phyloP scores from a whole-genome alignment of 164 flowering plant genomes.

The Vitis riparia region DNA sequence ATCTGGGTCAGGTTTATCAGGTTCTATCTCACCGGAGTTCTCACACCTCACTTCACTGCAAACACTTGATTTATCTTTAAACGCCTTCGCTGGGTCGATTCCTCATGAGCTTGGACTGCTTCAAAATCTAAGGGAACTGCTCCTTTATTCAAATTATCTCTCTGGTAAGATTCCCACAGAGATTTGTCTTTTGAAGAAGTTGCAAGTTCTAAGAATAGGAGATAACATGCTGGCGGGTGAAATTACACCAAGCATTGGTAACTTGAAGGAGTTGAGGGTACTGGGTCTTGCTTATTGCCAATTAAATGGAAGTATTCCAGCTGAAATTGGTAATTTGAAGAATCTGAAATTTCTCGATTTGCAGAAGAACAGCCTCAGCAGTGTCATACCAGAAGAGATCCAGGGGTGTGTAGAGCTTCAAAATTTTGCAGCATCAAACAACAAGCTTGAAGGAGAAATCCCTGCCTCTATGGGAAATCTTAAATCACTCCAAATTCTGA shows the following conservation, averaged over 20 bases:
- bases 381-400: constrained; percentile 63
- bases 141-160: constrained; percentile 66
- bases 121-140: constrained; percentile 50
- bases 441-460: constrained; percentile 62
- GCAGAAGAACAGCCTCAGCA: constrained; percentile 66
- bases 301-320: constrained; percentile 76
- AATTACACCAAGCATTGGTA: constrained; percentile 50
- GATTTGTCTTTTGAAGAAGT: constrained; percentile 54
- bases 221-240: constrained; percentile 63
- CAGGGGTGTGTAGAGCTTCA: constrained; percentile 51
- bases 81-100: constrained; percentile 61
- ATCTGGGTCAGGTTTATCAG: constrained; percentile 62
- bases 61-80: constrained; percentile 66
- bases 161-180: constrained; percentile 70
- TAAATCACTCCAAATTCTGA: constrained; percentile 46
- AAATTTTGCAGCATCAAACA: constrained; percentile 65
- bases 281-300: constrained; percentile 71
- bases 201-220: constrained; percentile 78
- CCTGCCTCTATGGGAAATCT: constrained; percentile 66
- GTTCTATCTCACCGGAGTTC: constrained; percentile 52
- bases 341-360: constrained; percentile 58
- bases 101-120: constrained; percentile 71
- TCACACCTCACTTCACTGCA: constrained; percentile 53
- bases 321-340: constrained; percentile 70
- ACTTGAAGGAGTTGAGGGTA: constrained; percentile 55